Evolutionary conservation across 2,329 filamentous ascomycete species (phyloP).

Genomic region (Claviceps capensis): DNA sequence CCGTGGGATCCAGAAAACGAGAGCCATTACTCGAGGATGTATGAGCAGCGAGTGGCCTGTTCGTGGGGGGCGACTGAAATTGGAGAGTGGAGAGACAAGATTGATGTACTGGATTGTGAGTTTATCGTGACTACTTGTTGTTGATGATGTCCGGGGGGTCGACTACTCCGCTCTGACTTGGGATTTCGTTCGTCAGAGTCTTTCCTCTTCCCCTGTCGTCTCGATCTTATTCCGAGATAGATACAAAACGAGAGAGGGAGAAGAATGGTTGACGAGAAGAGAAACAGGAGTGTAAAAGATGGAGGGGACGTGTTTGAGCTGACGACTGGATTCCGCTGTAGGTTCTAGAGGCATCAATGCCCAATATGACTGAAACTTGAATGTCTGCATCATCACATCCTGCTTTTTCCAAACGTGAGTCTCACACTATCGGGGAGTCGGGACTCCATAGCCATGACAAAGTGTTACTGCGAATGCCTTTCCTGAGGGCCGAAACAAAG

Average conservation of each 20-base stretch:
- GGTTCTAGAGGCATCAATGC: background rate
- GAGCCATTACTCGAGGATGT: conserved; percentile 26
- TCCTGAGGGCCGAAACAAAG: no score
- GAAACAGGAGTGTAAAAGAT: background rate
- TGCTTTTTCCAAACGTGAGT: background rate
- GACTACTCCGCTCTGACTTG: no score
- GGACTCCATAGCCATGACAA: no score
- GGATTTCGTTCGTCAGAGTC: no score
- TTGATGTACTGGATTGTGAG: conserved; percentile 29
- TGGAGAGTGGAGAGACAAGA: conserved; percentile 18
- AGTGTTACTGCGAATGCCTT: no score
- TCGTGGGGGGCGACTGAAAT: conserved; percentile 28
- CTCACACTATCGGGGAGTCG: background rate
- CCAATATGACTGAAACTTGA: background rate
- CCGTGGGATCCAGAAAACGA: conserved; percentile 29
- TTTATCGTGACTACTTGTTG: background rate
- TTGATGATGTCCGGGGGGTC: background rate
- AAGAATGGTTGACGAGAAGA: no score
- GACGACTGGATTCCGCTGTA: background rate
- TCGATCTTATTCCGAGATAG: no score
- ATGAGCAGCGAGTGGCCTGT: conserved; percentile 30
- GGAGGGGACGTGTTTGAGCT: background rate
- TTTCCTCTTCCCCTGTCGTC: no score
- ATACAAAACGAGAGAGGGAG: no score
- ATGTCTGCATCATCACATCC: background rate